Base-by-base conservation (phyloP, 768 basidiomycete species). In the Termitomyces bulborhizus region DNA sequence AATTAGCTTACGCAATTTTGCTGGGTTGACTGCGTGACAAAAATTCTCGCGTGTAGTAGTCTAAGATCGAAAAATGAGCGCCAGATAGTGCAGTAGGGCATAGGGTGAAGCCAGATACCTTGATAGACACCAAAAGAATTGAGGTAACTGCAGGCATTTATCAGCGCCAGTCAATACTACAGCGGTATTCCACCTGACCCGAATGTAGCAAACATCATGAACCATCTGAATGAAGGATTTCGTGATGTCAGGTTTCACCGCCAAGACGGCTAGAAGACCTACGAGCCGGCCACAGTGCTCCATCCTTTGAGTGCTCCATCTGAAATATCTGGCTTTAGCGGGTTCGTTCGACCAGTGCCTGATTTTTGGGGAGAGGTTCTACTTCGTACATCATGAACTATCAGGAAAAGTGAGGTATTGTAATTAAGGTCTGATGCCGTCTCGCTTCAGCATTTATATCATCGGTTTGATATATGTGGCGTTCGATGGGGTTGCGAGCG, bases 41-140 rank as follows among this genome's bases (percentile, higher is more conserved):
- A 27, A 46, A 58, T 26, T 37, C 36, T 16, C 57, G 57, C 2
- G 57, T 60, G 50, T 60, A 60, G 41, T 37, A 58, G 31, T 60
- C 57, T 60, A 26, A 16, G 24, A 12, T 37, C 15, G 1, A 21
- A 13, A 34, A 18, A 4, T 54, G 15, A 37, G 26, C 21, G 12
- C 18, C 15, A 34, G 4, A 34, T 18, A n/a, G 15, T 26, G 41
- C 27, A 56, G 26, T 7, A 41, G 6, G 1, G 4, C 3, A 24
- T 13, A 21, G 7, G 16, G 9, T 29, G 43, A 21, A 37, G 39
- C 50, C 11, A 42, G 26, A n/a, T 42, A 54, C 59, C 59, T 58
- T 60, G 59, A 46, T 57, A 60, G 26, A 60, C 56, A 27, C 57
- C 59, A 24, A 58, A 60, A 36, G 59, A 60, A 43, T 60, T 46